phyloP scores from a whole-genome alignment of 2,329 filamentous ascomycete species.

The Xylariomycetidae sp. region DNA sequence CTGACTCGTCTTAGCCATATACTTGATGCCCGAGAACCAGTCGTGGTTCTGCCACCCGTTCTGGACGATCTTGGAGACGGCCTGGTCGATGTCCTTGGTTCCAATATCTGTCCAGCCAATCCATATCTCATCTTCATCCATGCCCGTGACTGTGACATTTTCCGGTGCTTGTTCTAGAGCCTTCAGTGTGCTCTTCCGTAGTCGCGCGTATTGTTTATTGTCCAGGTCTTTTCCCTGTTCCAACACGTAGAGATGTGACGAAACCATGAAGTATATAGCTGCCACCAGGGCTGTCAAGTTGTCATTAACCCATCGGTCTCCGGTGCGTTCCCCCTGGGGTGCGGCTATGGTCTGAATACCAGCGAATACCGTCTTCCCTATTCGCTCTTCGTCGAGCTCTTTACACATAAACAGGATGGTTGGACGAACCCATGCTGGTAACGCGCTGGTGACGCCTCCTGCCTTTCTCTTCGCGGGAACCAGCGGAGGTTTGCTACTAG shows the following conservation, averaged over 20 bases:
- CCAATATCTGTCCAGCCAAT: conserved; percentile 46
- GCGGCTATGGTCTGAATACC: conserved; percentile 59
- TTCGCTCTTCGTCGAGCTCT: conserved; percentile 52
- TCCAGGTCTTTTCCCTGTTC: conserved; percentile 34
- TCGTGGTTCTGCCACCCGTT: conserved; percentile 55
- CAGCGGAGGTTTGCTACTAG: conserved; percentile 28
- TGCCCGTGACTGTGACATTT: conserved; percentile 31
- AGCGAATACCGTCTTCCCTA: conserved; percentile 69
- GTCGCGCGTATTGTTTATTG: conserved; percentile 39
- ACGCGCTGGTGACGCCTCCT: conserved; percentile 20
- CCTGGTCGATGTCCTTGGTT: conserved; percentile 55
- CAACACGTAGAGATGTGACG: conserved; percentile 42
- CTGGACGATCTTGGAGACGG: conserved; percentile 54
- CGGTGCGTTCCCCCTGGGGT: conserved; percentile 37
- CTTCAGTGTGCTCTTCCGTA: conserved; percentile 42
- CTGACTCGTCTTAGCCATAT: conserved; percentile 39
- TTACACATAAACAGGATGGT: conserved; percentile 63
- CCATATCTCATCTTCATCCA: conserved; percentile 47
- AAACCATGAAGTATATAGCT: conserved; percentile 57
- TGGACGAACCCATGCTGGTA: conserved; percentile 65
- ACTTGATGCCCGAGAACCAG: conserved; percentile 58
- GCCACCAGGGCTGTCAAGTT: conserved; percentile 53
- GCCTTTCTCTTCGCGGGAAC: conserved; percentile 26
- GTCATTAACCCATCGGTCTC: conserved; percentile 44
- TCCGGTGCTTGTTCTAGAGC: conserved; percentile 37